Percentiles rank a stretch among this genome's conserved stretches.
Conservation (phyloP, 495 filamentous ascomycete species). For the Penicilliopsis zonata region DNA sequence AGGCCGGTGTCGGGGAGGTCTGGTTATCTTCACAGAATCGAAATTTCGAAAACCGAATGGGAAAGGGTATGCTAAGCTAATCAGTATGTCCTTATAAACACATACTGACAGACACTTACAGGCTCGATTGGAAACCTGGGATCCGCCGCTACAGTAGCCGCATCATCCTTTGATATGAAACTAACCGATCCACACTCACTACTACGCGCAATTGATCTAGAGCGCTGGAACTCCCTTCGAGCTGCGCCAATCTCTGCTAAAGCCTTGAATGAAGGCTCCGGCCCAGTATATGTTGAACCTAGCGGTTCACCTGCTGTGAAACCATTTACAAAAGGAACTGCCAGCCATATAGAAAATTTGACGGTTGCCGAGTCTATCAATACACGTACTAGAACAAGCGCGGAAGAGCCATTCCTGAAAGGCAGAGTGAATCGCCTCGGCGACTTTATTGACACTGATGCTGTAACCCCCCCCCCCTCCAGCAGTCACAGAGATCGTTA, state of each 20-base stretch:
- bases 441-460: slow-evolving; percentile 32
- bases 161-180: slow-evolving; percentile 26
- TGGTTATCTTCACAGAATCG: slow-evolving; percentile 36
- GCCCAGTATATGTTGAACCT: not conserved
- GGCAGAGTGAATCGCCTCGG: slow-evolving; percentile 24
- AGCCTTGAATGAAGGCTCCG: no score
- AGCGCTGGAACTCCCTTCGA: slow-evolving; percentile 9
- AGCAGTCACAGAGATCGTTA: no score
- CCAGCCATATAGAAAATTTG: not conserved
- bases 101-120: slow-evolving; percentile 3
- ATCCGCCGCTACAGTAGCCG: slow-evolving; percentile 30
- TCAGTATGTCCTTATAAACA: not conserved
- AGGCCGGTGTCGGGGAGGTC: slow-evolving; percentile 25
- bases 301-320: not conserved
- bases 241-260: not conserved
- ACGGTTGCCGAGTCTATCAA: not conserved
- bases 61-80: slow-evolving; percentile 28
- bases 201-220: slow-evolving; percentile 14
- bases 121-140: slow-evolving; percentile 29
- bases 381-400: slow-evolving; percentile 6
- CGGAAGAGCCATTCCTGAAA: slow-evolving; percentile 6
- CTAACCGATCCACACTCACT: slow-evolving; percentile 18
- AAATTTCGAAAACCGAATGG: slow-evolving; percentile 39
- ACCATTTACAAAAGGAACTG: not conserved
- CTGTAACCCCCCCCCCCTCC: slow-evolving; percentile 4